Percentiles rank a stretch among this genome's conserved stretches.
Conservation (phyloP, 129 eudicot genomes). For the Gnaphalium uliginosum region DNA sequence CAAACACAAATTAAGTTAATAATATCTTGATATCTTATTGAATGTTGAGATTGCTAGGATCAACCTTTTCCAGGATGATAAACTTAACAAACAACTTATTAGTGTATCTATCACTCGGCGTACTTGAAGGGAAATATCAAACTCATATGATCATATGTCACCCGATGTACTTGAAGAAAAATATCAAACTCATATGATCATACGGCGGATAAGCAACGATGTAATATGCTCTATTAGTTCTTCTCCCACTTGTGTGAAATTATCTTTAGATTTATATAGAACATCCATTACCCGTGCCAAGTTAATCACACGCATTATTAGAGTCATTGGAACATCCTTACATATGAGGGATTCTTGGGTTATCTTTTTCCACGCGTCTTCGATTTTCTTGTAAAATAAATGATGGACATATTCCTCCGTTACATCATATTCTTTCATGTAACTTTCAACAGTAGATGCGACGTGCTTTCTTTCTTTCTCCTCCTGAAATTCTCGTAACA, state of each 20-base stretch:
- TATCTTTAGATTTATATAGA: neutral
- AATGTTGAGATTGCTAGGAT: neutral
- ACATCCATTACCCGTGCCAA: slow-evolving; percentile 1
- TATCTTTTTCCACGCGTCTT: slow-evolving; percentile 43
- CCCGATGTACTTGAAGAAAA: slow-evolving; percentile 1
- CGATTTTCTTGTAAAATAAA: slow-evolving; percentile 25
- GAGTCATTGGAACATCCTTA: neutral
- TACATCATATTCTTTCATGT: neutral
- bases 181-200: neutral
- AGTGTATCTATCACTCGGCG: neutral
- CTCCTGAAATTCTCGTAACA: neutral
- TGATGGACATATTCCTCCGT: slow-evolving; percentile 24
- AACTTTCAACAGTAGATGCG: neutral
- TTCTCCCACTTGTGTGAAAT: neutral
- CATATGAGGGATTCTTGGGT: neutral
- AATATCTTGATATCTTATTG: neutral
- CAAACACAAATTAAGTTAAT: no score
- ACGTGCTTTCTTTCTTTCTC: neutral
- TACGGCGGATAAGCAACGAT: neutral
- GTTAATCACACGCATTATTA: neutral
- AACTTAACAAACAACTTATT: neutral
- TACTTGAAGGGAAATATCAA: neutral
- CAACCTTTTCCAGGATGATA: neutral
- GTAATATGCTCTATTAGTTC: neutral
- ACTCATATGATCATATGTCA: slow-evolving; percentile 7